Percentiles rank a stretch among this genome's conserved stretches.
These are phyloP conservation scores for Chaetoceros muelleri DNA, from an alignment of 108 stramenopile genomes.

Conservation along the genomic window DNA sequence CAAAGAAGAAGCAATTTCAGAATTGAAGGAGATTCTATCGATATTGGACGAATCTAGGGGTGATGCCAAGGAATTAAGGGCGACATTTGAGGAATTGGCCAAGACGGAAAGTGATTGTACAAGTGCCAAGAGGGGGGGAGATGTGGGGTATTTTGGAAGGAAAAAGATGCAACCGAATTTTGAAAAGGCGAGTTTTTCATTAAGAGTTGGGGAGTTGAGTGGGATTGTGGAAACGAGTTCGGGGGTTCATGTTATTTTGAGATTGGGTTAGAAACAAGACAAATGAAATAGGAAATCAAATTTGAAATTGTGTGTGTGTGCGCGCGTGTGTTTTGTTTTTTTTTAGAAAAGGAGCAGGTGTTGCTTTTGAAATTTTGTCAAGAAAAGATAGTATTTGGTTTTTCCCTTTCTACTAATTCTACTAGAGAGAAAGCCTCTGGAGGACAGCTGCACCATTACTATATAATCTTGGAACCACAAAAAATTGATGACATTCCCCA, in stretches of 20 bases:
- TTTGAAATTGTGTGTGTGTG: too few relatives aligned
- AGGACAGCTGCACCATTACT: too few relatives aligned
- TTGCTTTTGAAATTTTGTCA: too few relatives aligned
- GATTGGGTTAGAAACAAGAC: constrained; percentile 67
- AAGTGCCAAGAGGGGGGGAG: constrained; percentile 71
- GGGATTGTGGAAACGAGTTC: constrained; percentile 67
- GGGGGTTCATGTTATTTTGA: constrained; percentile 76
- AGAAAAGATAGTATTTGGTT: too few relatives aligned
- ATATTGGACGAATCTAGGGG: constrained; percentile 38
- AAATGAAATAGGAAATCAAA: too few relatives aligned
- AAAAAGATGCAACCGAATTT: constrained; percentile 73
- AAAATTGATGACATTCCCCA: too few relatives aligned
- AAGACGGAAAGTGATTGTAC: constrained; percentile 76
- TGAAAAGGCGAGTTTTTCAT: constrained; percentile 69
- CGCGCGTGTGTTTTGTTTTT: too few relatives aligned
- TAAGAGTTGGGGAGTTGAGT: constrained; percentile 67
- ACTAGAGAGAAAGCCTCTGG: too few relatives aligned
- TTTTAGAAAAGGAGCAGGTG: too few relatives aligned
- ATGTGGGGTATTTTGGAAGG: constrained; percentile 76
- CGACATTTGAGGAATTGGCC: constrained; percentile 76
- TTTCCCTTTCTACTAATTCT: too few relatives aligned
- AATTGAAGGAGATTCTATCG: constrained; percentile 43
- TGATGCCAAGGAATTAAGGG: constrained; percentile 40
- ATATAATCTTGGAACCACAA: too few relatives aligned
- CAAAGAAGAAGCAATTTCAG: constrained; percentile 55